These are phyloP conservation scores for Lobosporangium transversale DNA, from an alignment of 192 early-diverging fungal genomes.

Conservation along the genomic window DNA sequence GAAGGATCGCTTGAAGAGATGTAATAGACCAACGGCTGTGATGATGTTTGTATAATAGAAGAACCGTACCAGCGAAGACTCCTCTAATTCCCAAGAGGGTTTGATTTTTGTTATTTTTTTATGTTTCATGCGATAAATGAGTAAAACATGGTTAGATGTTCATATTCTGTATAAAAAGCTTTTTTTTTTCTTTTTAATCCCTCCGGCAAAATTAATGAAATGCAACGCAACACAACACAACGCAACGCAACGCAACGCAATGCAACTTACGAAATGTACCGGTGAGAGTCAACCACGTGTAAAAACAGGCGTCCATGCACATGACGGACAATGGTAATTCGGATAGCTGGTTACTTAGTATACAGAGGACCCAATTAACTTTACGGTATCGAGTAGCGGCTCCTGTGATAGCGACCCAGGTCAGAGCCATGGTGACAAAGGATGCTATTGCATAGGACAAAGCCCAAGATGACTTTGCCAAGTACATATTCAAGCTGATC, in stretches of 20 bases:
- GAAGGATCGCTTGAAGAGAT: constrained; percentile 36
- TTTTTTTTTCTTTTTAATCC: too few relatives aligned
- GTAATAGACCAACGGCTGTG: constrained; percentile 31
- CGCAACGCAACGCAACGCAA: too few relatives aligned
- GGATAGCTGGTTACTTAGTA: constrained; percentile 30
- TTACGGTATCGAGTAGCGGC: constrained; percentile 24
- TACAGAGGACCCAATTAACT: constrained; percentile 31
- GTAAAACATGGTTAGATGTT: too few relatives aligned
- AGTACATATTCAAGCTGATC: constrained; percentile 6
- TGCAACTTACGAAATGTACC: constrained; percentile 44
- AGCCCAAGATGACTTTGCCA: constrained; percentile 45
- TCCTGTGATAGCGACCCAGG: constrained; percentile 41
- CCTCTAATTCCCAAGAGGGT: too few relatives aligned
- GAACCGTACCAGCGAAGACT: constrained; percentile 36
- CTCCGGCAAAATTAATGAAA: too few relatives aligned
- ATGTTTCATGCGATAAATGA: too few relatives aligned
- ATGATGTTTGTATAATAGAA: constrained; percentile 52
- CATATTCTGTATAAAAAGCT: too few relatives aligned
- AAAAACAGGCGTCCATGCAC: constrained; percentile 40
- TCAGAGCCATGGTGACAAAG: constrained; percentile 24
- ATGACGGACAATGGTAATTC: constrained; percentile 37
- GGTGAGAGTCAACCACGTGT: constrained; percentile 46
- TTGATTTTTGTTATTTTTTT: too few relatives aligned
- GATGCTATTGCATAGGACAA: constrained; percentile 34
- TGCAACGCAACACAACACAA: too few relatives aligned